These are phyloP conservation scores for Glonium stellatum DNA, from an alignment of 495 filamentous ascomycete genomes.

Conservation along the genomic window DNA sequence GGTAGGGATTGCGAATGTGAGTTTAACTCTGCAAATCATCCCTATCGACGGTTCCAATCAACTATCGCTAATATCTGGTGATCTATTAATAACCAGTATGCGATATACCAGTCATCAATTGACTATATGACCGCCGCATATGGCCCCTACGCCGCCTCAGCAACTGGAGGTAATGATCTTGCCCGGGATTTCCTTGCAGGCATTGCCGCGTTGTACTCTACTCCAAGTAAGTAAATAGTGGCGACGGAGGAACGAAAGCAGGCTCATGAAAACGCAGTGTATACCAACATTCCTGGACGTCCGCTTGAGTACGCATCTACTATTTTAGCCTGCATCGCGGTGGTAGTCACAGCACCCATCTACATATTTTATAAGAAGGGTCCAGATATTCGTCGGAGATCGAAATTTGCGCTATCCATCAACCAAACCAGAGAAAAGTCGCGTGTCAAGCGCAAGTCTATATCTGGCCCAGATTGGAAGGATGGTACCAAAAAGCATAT, in stretches of 20 bases:
- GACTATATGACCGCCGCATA: slow-evolving; percentile 76
- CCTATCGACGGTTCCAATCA: too few species aligned
- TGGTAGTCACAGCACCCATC: slow-evolving; percentile 42
- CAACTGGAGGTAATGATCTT: slow-evolving; percentile 66
- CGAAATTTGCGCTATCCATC: slow-evolving; percentile 40
- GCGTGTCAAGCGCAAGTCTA: slow-evolving; percentile 14
- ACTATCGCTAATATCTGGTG: too few species aligned
- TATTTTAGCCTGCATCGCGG: slow-evolving; percentile 39
- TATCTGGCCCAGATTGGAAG: slow-evolving; percentile 2
- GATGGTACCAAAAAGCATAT: not conserved
- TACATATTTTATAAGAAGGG: slow-evolving; percentile 48
- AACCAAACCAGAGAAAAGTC: too few species aligned
- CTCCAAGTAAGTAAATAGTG: slow-evolving; percentile 7
- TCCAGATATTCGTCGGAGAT: slow-evolving; percentile 39
- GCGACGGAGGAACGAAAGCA: slow-evolving; percentile 22
- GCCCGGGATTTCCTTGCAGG: slow-evolving; percentile 74
- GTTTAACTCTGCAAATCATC: too few species aligned
- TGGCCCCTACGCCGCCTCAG: slow-evolving; percentile 66
- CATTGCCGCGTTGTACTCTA: not conserved
- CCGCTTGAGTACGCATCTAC: slow-evolving; percentile 42
- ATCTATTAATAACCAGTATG: too few species aligned
- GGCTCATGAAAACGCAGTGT: slow-evolving; percentile 8
- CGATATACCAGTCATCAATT: slow-evolving; percentile 70
- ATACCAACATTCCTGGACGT: slow-evolving; percentile 25
- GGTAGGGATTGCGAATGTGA: slow-evolving; percentile 61